phyloP scores from a whole-genome alignment of 208 protist genomes.

The Crithidia fasciculata region DNA sequence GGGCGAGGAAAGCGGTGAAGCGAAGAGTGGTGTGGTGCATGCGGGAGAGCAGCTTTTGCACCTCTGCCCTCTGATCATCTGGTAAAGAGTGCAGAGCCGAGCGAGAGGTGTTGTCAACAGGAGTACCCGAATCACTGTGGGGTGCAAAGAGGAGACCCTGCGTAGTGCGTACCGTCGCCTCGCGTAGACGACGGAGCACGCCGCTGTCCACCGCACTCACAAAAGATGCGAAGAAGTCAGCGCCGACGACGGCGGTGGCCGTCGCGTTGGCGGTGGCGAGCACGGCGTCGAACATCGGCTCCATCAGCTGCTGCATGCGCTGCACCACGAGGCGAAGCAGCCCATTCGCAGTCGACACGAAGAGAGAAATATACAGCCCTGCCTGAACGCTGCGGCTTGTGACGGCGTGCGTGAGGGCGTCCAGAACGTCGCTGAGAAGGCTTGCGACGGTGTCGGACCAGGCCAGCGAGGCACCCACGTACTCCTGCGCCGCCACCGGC shows the following conservation, averaged over 20 bases:
- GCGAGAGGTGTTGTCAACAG: neutral
- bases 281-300: slow-evolving; percentile 25
- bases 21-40: slow-evolving; percentile 31
- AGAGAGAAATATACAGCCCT: neutral
- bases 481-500: slow-evolving; percentile 24
- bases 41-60: slow-evolving; percentile 28
- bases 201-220: slow-evolving; percentile 14
- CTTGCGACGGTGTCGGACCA: slow-evolving; percentile 8
- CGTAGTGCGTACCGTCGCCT: slow-evolving; percentile 1
- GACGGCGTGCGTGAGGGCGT: neutral
- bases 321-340: slow-evolving; percentile 29
- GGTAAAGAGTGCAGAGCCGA: neutral
- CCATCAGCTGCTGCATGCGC: slow-evolving; percentile 31
- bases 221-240: slow-evolving; percentile 23
- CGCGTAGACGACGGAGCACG: slow-evolving; percentile 20
- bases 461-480: slow-evolving; percentile 24
- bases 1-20: slow-evolving; percentile 31
- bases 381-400: neutral
- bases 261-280: slow-evolving; percentile 15
- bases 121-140: neutral
- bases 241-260: slow-evolving; percentile 13
- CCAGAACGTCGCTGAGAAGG: slow-evolving; percentile 18
- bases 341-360: slow-evolving; percentile 23
- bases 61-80: neutral
- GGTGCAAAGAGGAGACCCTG: neutral